Percentiles rank a stretch among this genome's conserved stretches.
These are phyloP conservation scores for Malassezia slooffiae DNA, from an alignment of 1,284 basidiomycete genomes.

Conservation along the genomic window DNA sequence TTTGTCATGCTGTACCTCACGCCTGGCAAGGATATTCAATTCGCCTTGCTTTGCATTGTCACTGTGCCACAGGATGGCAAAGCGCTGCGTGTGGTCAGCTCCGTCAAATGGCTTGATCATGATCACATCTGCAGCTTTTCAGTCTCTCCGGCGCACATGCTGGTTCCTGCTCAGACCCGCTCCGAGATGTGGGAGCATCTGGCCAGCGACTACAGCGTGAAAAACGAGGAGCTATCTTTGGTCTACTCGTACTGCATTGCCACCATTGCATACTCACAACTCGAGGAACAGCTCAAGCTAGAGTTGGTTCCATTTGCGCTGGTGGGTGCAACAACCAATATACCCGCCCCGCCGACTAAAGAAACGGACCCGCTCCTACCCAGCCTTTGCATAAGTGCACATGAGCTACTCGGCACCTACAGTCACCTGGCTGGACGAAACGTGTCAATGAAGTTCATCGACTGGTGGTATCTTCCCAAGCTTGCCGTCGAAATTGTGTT, in stretches of 20 bases:
- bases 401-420: conserved; percentile 1
- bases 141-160: not conserved
- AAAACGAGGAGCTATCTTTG: conserved; percentile 6
- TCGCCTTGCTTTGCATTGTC: conserved; percentile 7
- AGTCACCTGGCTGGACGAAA: conserved; percentile 1
- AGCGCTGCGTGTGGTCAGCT: conserved; percentile 5
- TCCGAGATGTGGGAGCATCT: too few relatives aligned
- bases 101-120: conserved; percentile 14
- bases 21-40: not conserved
- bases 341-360: not conserved
- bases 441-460: conserved; percentile 8
- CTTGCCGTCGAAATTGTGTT: conserved; percentile 6
- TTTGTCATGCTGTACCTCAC: conserved; percentile 5
- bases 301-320: conserved; percentile 8
- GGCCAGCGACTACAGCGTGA: not conserved
- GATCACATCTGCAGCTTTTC: not conserved
- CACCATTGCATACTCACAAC: conserved; percentile 12
- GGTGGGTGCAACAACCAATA: conserved; percentile 5
- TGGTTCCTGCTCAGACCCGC: not conserved
- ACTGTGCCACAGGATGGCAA: conserved; percentile 6
- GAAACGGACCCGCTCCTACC: conserved; percentile 6
- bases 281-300: conserved; percentile 10
- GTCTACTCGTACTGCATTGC: conserved; percentile 10
- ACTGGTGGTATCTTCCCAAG: conserved; percentile 9
- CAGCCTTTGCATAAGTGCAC: conserved; percentile 5